phyloP scores from a whole-genome alignment of 371 early-diverging fungal species.

The Mucor plumbeus region DNA sequence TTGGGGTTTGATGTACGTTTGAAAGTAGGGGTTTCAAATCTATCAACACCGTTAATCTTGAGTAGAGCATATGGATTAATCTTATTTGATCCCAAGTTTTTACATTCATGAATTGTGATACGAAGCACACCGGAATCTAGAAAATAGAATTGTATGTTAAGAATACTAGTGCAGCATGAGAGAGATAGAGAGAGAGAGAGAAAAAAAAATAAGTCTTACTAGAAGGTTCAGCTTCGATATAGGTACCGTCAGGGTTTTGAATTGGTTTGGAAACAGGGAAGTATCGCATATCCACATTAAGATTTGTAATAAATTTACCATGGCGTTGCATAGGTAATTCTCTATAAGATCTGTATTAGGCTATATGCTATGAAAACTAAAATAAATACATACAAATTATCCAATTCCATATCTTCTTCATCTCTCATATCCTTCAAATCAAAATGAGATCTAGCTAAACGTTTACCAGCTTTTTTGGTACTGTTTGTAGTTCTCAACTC shows the following conservation, averaged over 20 bases:
- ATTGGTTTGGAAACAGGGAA: conserved; percentile 67
- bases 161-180: not conserved
- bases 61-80: conserved; percentile 54
- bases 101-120: conserved; percentile 59
- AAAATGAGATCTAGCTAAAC: conserved; percentile 53
- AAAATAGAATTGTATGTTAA: not conserved
- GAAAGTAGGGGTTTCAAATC: conserved; percentile 45
- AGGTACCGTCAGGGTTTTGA: conserved; percentile 45
- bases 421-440: conserved; percentile 56
- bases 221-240: conserved; percentile 61
- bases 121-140: conserved; percentile 60
- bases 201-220: conserved; percentile 38
- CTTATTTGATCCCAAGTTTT: conserved; percentile 43
- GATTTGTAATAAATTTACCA: conserved; percentile 55
- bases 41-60: conserved; percentile 50
- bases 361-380: not conserved
- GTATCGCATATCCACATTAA: conserved; percentile 62
- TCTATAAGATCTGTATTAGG: conserved; percentile 20
- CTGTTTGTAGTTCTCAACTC: conserved; percentile 36
- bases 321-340: conserved; percentile 46
- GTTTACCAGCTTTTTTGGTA: conserved; percentile 35
- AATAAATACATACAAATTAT: conserved; percentile 14
- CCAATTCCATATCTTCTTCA: conserved; percentile 27
- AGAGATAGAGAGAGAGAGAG: not conserved
- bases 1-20: conserved; percentile 54